Percentiles rank a stretch among this genome's conserved stretches.
phyloP scores from a whole-genome alignment of 768 basidiomycete genomes.

The Phlegmacium glaucopus region DNA sequence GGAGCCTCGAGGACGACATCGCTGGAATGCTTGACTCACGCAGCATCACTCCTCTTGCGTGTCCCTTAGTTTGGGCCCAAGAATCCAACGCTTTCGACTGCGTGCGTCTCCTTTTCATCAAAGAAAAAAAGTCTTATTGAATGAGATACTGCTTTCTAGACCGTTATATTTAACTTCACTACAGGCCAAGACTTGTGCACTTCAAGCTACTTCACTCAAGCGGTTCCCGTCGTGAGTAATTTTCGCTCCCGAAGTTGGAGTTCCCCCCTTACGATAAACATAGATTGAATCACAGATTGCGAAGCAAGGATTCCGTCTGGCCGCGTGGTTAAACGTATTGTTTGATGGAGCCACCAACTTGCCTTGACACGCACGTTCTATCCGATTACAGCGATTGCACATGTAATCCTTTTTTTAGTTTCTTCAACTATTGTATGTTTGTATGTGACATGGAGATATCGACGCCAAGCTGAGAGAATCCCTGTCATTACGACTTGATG shows the following conservation, averaged over 20 bases:
- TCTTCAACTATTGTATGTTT: no score
- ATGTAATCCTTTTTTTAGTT: no score
- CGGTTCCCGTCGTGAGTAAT: constrained; percentile 32
- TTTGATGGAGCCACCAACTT: constrained; percentile 38
- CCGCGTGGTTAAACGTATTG: constrained; percentile 48
- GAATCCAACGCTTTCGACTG: constrained; percentile 46
- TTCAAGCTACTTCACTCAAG: constrained; percentile 32
- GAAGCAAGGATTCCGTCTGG: constrained; percentile 44
- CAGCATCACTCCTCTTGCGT: constrained; percentile 37
- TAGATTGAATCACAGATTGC: constrained; percentile 45
- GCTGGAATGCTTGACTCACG: constrained; percentile 22
- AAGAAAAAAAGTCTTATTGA: not conserved
- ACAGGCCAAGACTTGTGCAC: constrained; percentile 43
- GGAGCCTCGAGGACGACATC: constrained; percentile 31
- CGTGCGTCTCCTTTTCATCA: constrained; percentile 20
- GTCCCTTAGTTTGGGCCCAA: constrained; percentile 45
- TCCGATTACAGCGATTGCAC: no score
- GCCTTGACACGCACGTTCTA: constrained; percentile 21
- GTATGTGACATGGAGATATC: no score
- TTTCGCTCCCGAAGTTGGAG: constrained; percentile 10
- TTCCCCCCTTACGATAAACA: not conserved
- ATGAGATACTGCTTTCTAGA: constrained; percentile 20
- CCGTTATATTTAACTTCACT: constrained; percentile 40
- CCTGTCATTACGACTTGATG: no score
- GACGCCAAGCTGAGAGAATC: no score